Conservation (phyloP, 1,284 basidiomycete species). For the Coriolopsis trogii region DNA sequence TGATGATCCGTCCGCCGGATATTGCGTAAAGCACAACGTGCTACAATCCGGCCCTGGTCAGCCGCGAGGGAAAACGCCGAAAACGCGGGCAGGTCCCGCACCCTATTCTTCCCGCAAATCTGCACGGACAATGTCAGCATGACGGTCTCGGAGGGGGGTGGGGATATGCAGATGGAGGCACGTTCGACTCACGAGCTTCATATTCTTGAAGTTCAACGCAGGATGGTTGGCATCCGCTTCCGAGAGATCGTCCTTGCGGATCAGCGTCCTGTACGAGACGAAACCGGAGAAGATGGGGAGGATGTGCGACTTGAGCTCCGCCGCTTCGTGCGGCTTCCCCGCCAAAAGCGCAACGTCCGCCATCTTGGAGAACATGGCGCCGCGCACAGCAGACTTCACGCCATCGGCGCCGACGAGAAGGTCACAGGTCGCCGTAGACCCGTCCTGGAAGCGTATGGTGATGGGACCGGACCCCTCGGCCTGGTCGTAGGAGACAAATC, state of each 20-base stretch:
- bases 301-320: neutral
- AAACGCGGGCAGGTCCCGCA: neutral
- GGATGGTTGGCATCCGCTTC: neutral
- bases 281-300: slow-evolving; percentile 17
- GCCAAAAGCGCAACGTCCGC: slow-evolving; percentile 6
- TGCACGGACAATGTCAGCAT: neutral
- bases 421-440: slow-evolving; percentile 41
- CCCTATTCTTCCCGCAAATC: slow-evolving; percentile 27
- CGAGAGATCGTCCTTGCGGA: neutral
- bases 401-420: slow-evolving; percentile 49
- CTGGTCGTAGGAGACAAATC: slow-evolving; percentile 29
- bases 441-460: slow-evolving; percentile 39
- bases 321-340: slow-evolving; percentile 3
- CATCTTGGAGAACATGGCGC: slow-evolving; percentile 30
- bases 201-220: neutral
- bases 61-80: no score
- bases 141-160: no score
- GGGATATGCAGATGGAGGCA: neutral
- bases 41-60: neutral
- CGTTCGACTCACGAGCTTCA: neutral
- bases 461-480: slow-evolving; percentile 11
- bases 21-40: slow-evolving; percentile 11
- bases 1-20: slow-evolving; percentile 14
- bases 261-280: slow-evolving; percentile 16
- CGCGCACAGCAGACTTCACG: slow-evolving; percentile 48